phyloP scores from a whole-genome alignment of 371 early-diverging fungal species.

The Syncephalastrum sp. region DNA sequence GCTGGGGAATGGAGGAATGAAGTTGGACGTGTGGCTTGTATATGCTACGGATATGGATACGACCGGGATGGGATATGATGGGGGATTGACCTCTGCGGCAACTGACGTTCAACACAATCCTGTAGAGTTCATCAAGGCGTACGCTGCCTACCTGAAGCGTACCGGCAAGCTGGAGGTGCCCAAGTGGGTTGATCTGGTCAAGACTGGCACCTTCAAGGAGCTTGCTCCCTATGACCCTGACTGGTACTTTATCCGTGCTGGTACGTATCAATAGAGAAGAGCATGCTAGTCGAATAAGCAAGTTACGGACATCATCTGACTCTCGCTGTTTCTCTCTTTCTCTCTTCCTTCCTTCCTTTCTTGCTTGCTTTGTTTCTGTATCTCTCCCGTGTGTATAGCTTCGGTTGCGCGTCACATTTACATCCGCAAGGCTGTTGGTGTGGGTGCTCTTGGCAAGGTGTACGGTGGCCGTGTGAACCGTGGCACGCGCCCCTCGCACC shows the following conservation, averaged over 20 bases:
- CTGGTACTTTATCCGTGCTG: slow-evolving; percentile 98
- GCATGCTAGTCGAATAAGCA: no score
- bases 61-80: no score
- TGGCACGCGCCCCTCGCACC: slow-evolving; percentile 93
- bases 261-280: slow-evolving; percentile 40
- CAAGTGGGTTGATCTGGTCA: slow-evolving; percentile 98
- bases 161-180: slow-evolving; percentile 98
- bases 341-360: no score
- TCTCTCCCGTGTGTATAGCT: slow-evolving; percentile 52
- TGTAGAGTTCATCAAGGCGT: slow-evolving; percentile 89
- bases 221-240: slow-evolving; percentile 96
- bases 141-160: slow-evolving; percentile 97
- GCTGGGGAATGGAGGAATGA: no score
- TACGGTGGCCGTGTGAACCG: slow-evolving; percentile 93
- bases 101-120: background rate
- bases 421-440: slow-evolving; percentile 92
- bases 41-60: no score
- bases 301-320: no score
- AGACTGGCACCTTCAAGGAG: slow-evolving; percentile 96
- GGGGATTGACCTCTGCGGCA: no score
- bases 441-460: slow-evolving; percentile 92
- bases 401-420: slow-evolving; percentile 97
- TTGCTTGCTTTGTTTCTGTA: no score
- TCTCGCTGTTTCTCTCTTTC: no score
- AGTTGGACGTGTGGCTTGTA: no score